A percentile compares a stretch with the other conserved stretches of the same genome.
phyloP scores from a whole-genome alignment of 2,329 filamentous ascomycete genomes.

The Colletotrichum lupini region DNA sequence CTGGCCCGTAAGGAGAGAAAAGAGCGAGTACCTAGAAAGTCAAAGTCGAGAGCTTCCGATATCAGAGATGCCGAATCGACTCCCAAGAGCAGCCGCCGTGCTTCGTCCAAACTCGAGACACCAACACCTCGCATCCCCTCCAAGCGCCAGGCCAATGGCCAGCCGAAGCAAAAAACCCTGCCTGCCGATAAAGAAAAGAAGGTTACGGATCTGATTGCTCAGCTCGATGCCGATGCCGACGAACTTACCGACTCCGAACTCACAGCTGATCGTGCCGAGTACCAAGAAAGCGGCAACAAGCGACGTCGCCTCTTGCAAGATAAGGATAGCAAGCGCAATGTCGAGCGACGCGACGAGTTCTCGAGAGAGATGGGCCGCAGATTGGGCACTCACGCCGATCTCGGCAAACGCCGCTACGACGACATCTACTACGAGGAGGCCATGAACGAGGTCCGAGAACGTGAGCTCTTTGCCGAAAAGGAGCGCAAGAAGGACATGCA shows the following conservation, averaged over 20 bases:
- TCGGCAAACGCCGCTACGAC: conserved; percentile 81
- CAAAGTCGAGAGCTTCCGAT: conserved; percentile 62
- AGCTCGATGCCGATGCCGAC: conserved; percentile 59
- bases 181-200: conserved; percentile 73
- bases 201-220: conserved; percentile 68
- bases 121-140: conserved; percentile 59
- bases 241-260: conserved; percentile 56
- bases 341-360: conserved; percentile 71
- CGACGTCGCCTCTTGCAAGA: conserved; percentile 75
- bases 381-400: conserved; percentile 74
- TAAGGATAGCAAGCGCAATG: conserved; percentile 72
- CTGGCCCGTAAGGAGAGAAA: conserved; percentile 39
- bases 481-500: conserved; percentile 99
- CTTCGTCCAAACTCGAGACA: conserved; percentile 61
- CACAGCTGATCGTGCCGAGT: conserved; percentile 56
- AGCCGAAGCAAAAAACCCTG: conserved; percentile 61
- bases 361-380: conserved; percentile 68
- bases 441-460: conserved; percentile 86
- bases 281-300: conserved; percentile 70
- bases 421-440: conserved; percentile 83
- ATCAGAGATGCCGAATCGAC: conserved; percentile 60
- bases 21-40: conserved; percentile 47
- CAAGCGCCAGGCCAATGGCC: conserved; percentile 71
- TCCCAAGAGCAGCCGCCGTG: conserved; percentile 61
- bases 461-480: conserved; percentile 93